Base-by-base conservation (phyloP, 768 basidiomycete genomes). In the Sporobolomyces pararoseus region DNA sequence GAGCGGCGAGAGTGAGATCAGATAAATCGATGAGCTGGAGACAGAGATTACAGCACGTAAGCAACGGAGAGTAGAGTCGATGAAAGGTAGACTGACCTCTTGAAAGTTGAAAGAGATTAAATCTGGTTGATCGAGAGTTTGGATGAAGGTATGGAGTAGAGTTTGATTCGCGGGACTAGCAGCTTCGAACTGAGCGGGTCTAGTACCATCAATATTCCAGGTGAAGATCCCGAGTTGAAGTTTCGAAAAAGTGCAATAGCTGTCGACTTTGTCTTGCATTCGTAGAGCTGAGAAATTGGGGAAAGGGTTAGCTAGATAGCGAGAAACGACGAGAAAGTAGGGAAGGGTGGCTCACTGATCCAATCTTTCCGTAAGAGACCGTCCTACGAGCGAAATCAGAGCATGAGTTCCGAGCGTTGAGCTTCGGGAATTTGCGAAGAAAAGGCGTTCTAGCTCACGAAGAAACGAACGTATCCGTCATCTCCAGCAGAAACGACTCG, bases 21-120 rank as follows among this genome's bases (percentile, higher is more conserved):
- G 96, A 92, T 17, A 99, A 84, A 77, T 96, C 92, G 68, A 99
- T 90, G 39, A 71, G 50, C 70, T 71, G 65, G 23, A 21, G 2
- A 10, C 3, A 14, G 39, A n/a, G 19, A 9, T 1, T 23, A 42
- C 39, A 42, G 17, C 17, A 9, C 10, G 39, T 9, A 42, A 42
- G 9, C 39, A 42, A 17, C 17, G 17, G 39, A 42, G 17, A 42
- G 39, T 42, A 42, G 9, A 9, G 39, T 9, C 39, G 39, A 21
- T 31, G 23, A 12, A 32, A 13, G 19, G 5, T n/a, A 25, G 0
- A 0, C 19, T 21, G 23, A 97, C 85, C 80, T 97, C 95, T 79
- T 99, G 95, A 79, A 97, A 89, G 6, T 93, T 93, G 75, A 99
- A 96, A 6, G 86, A 84, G 72, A 99, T 87, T 72, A 98, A 86